Base-by-base conservation (phyloP, 805 yeast species). In the Nakazawaea ishiwadae region DNA sequence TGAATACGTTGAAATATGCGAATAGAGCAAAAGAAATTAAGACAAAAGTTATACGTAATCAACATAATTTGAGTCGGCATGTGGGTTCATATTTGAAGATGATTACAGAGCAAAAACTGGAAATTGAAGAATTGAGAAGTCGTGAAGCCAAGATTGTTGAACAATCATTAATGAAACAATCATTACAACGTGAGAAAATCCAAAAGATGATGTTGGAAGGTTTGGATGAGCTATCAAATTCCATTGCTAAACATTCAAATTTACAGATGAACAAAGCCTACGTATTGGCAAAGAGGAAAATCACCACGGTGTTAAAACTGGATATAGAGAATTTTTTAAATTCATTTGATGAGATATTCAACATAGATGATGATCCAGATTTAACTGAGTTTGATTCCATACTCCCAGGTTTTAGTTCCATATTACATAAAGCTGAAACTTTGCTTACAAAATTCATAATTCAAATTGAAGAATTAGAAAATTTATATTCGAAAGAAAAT, bases 1-100 rank as follows among this genome's bases (percentile, higher is more conserved):
- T 86, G 39, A 91, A 91, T 58, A 87, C 97, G 0, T 71, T 91
- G 46, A 86, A 87, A 56, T 91, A 90, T 59, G 97, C 97, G 0
- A 80, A 88, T 56, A 67, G 96, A 31, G 97, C 96, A 12, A 89
- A 89, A 55, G 89, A 84, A 49, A 90, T 90, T 51, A 85, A 85
- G 55, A 90, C 96, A 0, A 86, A 85, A 50, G 66, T 85, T 2
- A 69, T 75, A 2, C 62, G 93, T 46, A 89, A 89, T 55, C 80
- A 79, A 47, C 88, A 79, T 39, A 81, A 79, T 44, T 69, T 89
- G 46, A 86, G 82, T 54, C 68, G 91, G 32, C 96, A 87, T 61
- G 90, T 88, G 33, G 88, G 93, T 0, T 81, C 90, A 3, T 89
- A 88, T 54, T 63, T 86, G 54, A 81, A 81, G 60, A 83, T 84